Conservation (phyloP, 805 yeast genomes). For the Metschnikowia lochheadii region DNA sequence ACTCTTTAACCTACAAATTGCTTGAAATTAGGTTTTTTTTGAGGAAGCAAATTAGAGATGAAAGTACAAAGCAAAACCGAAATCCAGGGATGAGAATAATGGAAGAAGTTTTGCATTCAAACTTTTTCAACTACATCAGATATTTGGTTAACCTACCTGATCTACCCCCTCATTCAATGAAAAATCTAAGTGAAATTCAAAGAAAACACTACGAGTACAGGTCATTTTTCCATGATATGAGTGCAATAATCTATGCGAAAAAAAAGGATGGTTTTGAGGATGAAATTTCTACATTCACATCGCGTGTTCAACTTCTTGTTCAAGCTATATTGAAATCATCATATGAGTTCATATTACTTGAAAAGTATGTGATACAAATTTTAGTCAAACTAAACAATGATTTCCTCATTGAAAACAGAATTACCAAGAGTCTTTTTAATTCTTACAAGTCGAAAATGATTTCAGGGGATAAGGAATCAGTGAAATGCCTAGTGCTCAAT, state of each 20-base stretch:
- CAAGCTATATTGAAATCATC: constrained; percentile 33
- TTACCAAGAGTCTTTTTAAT: constrained; percentile 22
- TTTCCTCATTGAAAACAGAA: constrained; percentile 26
- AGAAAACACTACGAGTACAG: constrained; percentile 28
- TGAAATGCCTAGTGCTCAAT: constrained; percentile 34
- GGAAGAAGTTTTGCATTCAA: constrained; percentile 39
- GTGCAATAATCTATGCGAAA: constrained; percentile 23
- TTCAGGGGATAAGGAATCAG: constrained; percentile 15
- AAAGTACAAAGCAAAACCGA: constrained; percentile 2
- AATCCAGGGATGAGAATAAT: constrained; percentile 12
- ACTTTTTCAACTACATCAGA: constrained; percentile 35
- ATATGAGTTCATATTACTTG: constrained; percentile 37
- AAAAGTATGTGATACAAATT: constrained; percentile 36
- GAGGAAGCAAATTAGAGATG: constrained; percentile 21
- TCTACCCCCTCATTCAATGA: constrained; percentile 8
- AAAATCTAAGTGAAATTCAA: constrained; percentile 20
- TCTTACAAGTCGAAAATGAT: constrained; percentile 18
- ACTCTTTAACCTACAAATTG: constrained; percentile 28
- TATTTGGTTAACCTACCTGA: constrained; percentile 31
- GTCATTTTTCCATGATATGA: constrained; percentile 23
- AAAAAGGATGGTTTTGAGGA: constrained; percentile 29
- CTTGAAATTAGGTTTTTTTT: constrained; percentile 25
- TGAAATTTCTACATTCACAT: constrained; percentile 14
- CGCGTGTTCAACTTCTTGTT: constrained; percentile 21
- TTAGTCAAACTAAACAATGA: constrained; percentile 31